Conservation (phyloP, 805 yeast genomes). For the Yarrowia hollandica region DNA sequence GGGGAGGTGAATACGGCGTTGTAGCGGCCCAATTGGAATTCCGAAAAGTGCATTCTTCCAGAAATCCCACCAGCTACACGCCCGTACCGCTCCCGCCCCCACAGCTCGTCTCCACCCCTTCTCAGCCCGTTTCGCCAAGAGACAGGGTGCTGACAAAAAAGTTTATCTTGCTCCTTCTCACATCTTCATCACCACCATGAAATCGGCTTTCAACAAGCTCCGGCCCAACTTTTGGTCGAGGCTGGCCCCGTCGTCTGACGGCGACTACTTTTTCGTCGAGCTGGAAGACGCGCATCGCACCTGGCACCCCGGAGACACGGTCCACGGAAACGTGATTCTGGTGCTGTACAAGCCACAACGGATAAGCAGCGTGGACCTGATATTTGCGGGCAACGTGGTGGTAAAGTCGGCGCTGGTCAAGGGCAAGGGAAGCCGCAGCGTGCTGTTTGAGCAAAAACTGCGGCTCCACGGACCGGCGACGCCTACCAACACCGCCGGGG, state of each 20-base stretch:
- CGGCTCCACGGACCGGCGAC: neutral
- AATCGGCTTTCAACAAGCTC: slow-evolving; percentile 32
- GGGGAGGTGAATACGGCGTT: too few species aligned
- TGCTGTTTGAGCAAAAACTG: slow-evolving; percentile 37
- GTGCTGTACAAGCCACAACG: slow-evolving; percentile 37
- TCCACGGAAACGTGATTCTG: slow-evolving; percentile 40
- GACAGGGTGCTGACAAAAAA: slow-evolving; percentile 26
- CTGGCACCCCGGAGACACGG: slow-evolving; percentile 77
- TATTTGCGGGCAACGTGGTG: slow-evolving; percentile 38
- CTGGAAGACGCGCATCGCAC: slow-evolving; percentile 73
- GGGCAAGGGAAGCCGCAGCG: slow-evolving; percentile 37
- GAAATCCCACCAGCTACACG: too few species aligned
- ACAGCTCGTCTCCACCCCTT: neutral
- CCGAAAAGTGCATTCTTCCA: neutral
- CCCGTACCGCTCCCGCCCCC: neutral
- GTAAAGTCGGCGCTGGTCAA: slow-evolving; percentile 40
- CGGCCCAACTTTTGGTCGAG: slow-evolving; percentile 32
- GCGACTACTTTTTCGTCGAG: slow-evolving; percentile 58
- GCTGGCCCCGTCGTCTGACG: slow-evolving; percentile 29
- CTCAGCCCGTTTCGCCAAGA: neutral
- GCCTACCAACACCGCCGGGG: neutral
- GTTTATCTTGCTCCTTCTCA: slow-evolving; percentile 7
- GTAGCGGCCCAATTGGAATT: neutral
- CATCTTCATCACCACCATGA: slow-evolving; percentile 29
- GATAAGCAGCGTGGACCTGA: slow-evolving; percentile 35